phyloP scores from a whole-genome alignment of 73 alveolate genomes.

The Durusdinium trenchii region DNA sequence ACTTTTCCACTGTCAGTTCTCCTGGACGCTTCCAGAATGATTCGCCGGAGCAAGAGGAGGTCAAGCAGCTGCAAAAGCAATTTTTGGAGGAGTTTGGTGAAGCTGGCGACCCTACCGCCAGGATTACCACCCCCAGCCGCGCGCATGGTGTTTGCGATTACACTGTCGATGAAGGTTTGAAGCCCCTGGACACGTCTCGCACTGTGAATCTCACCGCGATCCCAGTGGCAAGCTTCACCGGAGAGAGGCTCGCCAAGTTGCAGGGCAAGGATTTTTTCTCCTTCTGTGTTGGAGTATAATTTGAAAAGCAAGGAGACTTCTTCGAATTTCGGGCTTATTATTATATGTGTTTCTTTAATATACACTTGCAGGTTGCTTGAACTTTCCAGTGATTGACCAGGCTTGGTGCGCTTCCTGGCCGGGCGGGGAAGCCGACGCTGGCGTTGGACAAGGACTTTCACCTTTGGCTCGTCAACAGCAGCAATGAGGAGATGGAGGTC shows the following conservation, averaged over 20 bases:
- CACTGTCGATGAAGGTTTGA: not conserved
- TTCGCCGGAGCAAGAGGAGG: not conserved
- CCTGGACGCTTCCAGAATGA: not conserved
- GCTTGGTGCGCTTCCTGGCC: conserved; percentile 1
- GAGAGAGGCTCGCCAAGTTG: not conserved
- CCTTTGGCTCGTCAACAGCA: not conserved
- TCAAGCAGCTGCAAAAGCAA: not conserved
- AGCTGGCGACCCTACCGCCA: no score
- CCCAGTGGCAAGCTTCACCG: not conserved
- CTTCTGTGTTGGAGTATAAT: not conserved
- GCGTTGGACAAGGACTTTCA: not conserved
- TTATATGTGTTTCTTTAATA: not conserved
- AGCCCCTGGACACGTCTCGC: not conserved
- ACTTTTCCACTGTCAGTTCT: not conserved
- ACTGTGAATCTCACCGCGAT: not conserved
- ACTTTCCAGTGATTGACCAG: not conserved
- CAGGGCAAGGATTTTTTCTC: no score
- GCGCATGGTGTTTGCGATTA: not conserved
- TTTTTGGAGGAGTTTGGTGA: not conserved
- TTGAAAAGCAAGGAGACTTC: not conserved
- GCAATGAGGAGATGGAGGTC: not conserved
- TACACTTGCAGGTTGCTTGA: not conserved
- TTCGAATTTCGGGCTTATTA: not conserved
- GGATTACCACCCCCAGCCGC: not conserved
- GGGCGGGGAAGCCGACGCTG: conserved; percentile 5